Percentiles rank a stretch among this genome's conserved stretches.
Conservation (phyloP, 768 basidiomycete genomes). For the Calocera cornea region DNA sequence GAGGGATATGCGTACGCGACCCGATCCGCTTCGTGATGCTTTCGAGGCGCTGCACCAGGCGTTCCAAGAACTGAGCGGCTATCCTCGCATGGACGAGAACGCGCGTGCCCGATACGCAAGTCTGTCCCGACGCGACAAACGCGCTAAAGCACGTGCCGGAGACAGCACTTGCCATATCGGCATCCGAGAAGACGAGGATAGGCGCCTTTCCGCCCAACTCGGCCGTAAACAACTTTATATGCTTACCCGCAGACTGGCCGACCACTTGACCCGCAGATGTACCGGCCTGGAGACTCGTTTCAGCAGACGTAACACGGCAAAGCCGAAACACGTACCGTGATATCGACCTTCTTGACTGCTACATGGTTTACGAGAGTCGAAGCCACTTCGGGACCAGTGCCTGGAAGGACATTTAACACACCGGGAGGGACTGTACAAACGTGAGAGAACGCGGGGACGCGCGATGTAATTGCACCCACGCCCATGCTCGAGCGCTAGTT, state of each 20-base stretch:
- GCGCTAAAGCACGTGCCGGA: slow-evolving; percentile 75
- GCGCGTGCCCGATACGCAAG: slow-evolving; percentile 84
- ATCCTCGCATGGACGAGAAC: slow-evolving; percentile 56
- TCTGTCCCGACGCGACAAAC: slow-evolving; percentile 80
- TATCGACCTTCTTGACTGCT: slow-evolving; percentile 63
- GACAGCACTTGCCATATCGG: slow-evolving; percentile 56
- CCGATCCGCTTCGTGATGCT: slow-evolving; percentile 61
- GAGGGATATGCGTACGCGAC: slow-evolving; percentile 38
- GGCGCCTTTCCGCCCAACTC: slow-evolving; percentile 85
- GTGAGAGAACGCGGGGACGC: background rate
- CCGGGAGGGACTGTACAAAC: slow-evolving; percentile 50
- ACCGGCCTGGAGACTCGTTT: slow-evolving; percentile 41
- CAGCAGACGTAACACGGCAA: background rate
- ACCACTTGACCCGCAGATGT: slow-evolving; percentile 62
- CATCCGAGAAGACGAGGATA: slow-evolving; percentile 65
- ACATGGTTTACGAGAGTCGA: slow-evolving; percentile 51
- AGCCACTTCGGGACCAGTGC: slow-evolving; percentile 30
- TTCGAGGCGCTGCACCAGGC: slow-evolving; percentile 47
- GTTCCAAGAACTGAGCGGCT: slow-evolving; percentile 52
- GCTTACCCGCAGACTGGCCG: slow-evolving; percentile 63
- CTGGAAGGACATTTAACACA: slow-evolving; percentile 43
- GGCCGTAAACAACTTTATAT: slow-evolving; percentile 44
- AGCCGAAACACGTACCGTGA: slow-evolving; percentile 43
- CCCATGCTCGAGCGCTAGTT: slow-evolving; percentile 51
- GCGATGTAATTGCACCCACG: slow-evolving; percentile 28